These are phyloP conservation scores for Herpotrichia juniperi DNA, from an alignment of 2,329 filamentous ascomycete genomes.

Conservation along the genomic window DNA sequence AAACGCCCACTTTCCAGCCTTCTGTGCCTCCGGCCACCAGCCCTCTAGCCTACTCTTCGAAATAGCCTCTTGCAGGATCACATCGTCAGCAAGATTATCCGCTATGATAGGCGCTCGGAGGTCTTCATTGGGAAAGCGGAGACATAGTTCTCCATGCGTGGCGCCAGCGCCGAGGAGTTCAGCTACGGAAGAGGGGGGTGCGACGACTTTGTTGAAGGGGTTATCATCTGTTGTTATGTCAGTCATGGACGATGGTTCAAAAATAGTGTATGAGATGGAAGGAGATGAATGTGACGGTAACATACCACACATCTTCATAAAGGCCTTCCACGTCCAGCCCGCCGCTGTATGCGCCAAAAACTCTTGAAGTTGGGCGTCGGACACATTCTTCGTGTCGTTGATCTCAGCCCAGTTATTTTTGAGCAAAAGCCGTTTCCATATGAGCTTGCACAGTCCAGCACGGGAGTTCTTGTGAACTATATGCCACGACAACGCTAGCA, in stretches of 20 bases:
- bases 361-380: constrained; percentile 70
- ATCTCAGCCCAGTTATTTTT: constrained; percentile 83
- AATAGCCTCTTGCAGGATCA: constrained; percentile 67
- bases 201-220: constrained; percentile 14
- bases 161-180: constrained; percentile 52
- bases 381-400: constrained; percentile 77
- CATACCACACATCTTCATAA: constrained; percentile 68
- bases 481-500: constrained; percentile 60
- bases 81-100: constrained; percentile 76
- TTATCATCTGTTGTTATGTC: constrained; percentile 17
- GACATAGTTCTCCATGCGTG: constrained; percentile 65
- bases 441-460: constrained; percentile 63
- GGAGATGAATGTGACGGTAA: constrained; percentile 2
- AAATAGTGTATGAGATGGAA: too few relatives aligned
- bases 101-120: constrained; percentile 71
- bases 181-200: constrained; percentile 26
- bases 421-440: constrained; percentile 88
- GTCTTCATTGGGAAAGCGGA: constrained; percentile 58
- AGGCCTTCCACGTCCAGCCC: constrained; percentile 69
- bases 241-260: too few relatives aligned
- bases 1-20: constrained; percentile 25
- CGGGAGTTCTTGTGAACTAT: constrained; percentile 51
- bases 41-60: constrained; percentile 71
- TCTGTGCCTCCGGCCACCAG: constrained; percentile 63
- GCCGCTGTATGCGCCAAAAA: constrained; percentile 67